Evolutionary conservation across 306 rosid genomes (phyloP).

Genomic region (Prunus mira): DNA sequence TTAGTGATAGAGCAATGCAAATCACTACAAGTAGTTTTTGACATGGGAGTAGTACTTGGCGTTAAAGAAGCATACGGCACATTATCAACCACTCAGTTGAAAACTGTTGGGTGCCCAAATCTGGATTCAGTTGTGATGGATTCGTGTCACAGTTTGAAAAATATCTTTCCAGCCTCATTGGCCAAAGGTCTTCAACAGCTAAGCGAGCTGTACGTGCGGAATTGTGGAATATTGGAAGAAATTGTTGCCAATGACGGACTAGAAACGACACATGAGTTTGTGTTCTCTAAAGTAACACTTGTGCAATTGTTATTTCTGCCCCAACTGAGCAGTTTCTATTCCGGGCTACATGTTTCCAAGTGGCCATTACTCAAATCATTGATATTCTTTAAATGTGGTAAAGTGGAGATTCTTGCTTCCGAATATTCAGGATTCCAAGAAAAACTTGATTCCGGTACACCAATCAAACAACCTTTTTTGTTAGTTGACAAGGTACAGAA

Average conservation of each 20-base stretch:
- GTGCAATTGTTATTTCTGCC: background rate
- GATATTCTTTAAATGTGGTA: accelerated
- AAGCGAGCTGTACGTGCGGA: background rate
- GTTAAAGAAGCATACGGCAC: no score
- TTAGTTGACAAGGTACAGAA: conserved; percentile 5
- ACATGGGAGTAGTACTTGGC: no score
- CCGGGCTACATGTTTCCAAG: conserved; percentile 4
- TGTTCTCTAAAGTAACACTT: background rate
- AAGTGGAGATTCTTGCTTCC: background rate
- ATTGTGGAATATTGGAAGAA: conserved; percentile 19
- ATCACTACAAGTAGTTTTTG: background rate
- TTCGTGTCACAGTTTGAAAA: conserved; percentile 21
- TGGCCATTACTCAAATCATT: conserved; percentile 8
- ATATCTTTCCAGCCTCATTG: conserved; percentile 22
- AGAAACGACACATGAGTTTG: background rate
- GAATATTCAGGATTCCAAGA: background rate
- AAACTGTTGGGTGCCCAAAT: background rate
- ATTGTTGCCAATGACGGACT: conserved; percentile 15
- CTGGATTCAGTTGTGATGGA: no score
- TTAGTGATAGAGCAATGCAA: accelerated
- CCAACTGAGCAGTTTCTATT: conserved; percentile 16
- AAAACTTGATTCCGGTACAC: background rate
- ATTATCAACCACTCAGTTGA: background rate
- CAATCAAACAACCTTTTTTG: background rate
- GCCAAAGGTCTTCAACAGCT: conserved; percentile 24